Conservation (phyloP, 2,329 filamentous ascomycete species). For the Madurella mycetomatis region DNA sequence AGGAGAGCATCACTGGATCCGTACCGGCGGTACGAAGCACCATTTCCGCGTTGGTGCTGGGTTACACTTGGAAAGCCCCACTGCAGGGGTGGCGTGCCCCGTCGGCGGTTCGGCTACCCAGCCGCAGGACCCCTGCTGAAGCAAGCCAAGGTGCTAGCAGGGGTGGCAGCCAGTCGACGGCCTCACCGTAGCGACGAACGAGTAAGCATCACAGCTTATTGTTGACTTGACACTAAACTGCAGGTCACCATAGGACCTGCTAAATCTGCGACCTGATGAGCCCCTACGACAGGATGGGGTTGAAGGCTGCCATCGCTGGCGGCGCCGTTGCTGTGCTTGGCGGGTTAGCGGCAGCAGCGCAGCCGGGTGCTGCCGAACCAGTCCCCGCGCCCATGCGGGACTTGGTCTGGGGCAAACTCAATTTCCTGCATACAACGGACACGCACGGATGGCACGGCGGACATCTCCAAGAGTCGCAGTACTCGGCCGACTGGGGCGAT, state of each 20-base stretch:
- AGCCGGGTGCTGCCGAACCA: conserved; percentile 76
- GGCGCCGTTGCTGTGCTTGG: conserved; percentile 34
- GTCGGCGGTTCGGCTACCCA: no score
- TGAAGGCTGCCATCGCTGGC: conserved; percentile 32
- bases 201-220: not conserved
- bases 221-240: not conserved
- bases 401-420: conserved; percentile 87
- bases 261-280: not conserved
- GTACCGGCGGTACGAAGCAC: no score
- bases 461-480: conserved; percentile 87
- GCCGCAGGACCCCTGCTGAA: no score
- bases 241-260: not conserved
- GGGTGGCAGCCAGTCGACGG: no score
- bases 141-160: no score
- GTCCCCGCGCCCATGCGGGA: conserved; percentile 76
- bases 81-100: no score
- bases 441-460: conserved; percentile 95
- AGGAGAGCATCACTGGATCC: no score
- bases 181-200: no score
- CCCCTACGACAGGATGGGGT: conserved; percentile 25
- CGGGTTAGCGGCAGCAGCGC: conserved; percentile 47
- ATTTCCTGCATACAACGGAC: conserved; percentile 95
- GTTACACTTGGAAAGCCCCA: no score
- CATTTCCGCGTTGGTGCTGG: no score
- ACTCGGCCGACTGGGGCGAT: conserved; percentile 95